These are phyloP conservation scores for Streptanthus diversifolius DNA, from an alignment of 345 rosid genomes.

Conservation along the genomic window DNA sequence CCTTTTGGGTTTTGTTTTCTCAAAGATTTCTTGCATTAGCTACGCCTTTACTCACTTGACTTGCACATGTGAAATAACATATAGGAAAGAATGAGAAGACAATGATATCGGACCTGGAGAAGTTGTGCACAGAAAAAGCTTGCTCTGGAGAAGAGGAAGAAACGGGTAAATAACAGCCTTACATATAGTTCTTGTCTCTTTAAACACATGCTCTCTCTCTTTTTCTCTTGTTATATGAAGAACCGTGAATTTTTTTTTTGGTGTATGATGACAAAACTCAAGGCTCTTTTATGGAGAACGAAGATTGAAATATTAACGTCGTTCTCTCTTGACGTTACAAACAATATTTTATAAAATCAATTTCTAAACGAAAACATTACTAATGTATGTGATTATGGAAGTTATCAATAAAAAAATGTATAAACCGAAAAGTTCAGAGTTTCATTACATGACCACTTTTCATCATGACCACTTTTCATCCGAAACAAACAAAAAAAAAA, in stretches of 20 bases:
- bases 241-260: background rate
- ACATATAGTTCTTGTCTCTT: background rate
- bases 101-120: constrained; percentile 65
- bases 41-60: constrained; percentile 8
- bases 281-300: too few relatives aligned
- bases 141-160: constrained; percentile 65
- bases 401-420: too few relatives aligned
- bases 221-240: background rate
- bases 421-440: too few relatives aligned
- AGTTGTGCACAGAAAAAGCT: constrained; percentile 52
- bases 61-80: constrained; percentile 18
- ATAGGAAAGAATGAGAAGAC: constrained; percentile 74
- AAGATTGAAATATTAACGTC: too few relatives aligned
- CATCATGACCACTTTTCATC: too few relatives aligned
- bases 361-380: too few relatives aligned
- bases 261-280: constrained; percentile 67
- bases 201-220: background rate
- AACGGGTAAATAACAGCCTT: constrained; percentile 40
- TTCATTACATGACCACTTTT: too few relatives aligned
- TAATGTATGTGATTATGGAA: too few relatives aligned
- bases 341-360: too few relatives aligned
- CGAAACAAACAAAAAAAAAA: too few relatives aligned
- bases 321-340: too few relatives aligned
- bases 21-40: too few relatives aligned
- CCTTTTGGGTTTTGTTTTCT: background rate